Evolutionary conservation across 345 rosid species (phyloP), one percentile per base, ranked within the genome.

Genomic region (Corymbia maculata): DNA sequence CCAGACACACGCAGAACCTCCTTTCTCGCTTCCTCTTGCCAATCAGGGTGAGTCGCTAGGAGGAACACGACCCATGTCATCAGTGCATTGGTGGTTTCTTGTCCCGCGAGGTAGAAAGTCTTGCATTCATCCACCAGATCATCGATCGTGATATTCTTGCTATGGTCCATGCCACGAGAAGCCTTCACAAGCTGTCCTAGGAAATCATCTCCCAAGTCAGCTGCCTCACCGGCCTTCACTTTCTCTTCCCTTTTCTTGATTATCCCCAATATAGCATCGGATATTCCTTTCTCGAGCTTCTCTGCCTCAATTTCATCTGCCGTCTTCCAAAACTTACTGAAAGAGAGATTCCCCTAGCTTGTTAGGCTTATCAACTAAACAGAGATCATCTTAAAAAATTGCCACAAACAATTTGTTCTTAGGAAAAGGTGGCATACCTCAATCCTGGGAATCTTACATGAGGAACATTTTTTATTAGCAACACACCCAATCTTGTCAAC

Each of bases 11-110:
- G 88, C 28, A 90, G 66, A 42, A 91, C 92, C 85, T 93, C 94
- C 50, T 79, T 89, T 88, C 94, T 92, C 42, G 89, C 92, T 88
- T 90, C 88, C 32, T 93, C 93, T 89, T 94, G 95, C 93, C 94
- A 93, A 24, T 94, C 93, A 16, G 86, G 52, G 86, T 93, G 90
- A n/a, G 90, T 17, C 51, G 94, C 89, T 13, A 94, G 88, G 85
- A 91, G 89, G 86, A 91, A 86, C 21, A 87, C 80, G 17, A 86
- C 89, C 92, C 93, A 92, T 15, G 88, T 24, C 19, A 92, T 89
- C 45, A 88, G 79, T 50, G 88, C 87, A 26, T 82, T 32, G 22
- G 90, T 89, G 44, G 92, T 84, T 86, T 90, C 93, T 24, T 90
- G 93, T 32, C 92, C 92, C 26, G 88, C 92, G 64, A 91, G 21